Conservation (phyloP, 2,329 filamentous ascomycete genomes). For the Peltaster fructicola region DNA sequence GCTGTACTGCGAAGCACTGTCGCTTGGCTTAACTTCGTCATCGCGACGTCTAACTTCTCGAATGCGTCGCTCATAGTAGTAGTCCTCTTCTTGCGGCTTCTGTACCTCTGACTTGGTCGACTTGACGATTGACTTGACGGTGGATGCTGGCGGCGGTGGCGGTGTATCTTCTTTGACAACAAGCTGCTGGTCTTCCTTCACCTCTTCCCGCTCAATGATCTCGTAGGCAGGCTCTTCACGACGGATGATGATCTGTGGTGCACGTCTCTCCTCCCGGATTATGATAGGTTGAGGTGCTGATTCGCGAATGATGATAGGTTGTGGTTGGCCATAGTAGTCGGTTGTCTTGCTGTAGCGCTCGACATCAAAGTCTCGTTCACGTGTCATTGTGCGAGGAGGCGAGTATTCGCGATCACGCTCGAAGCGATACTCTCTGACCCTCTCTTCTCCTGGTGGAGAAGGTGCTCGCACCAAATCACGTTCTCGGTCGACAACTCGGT, state of each 20-base stretch:
- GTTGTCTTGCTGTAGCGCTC: constrained; percentile 35
- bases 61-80: constrained; percentile 42
- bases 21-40: constrained; percentile 30
- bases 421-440: constrained; percentile 34
- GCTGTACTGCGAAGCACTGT: constrained; percentile 37
- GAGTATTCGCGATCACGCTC: constrained; percentile 33
- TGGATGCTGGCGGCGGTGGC: constrained; percentile 18
- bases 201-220: constrained; percentile 39
- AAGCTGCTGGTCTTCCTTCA: constrained; percentile 28
- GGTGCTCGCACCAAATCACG: constrained; percentile 14
- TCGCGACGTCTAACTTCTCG: constrained; percentile 35
- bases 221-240: constrained; percentile 41
- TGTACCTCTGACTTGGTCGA: constrained; percentile 9
- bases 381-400: constrained; percentile 21
- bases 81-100: constrained; percentile 34
- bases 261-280: constrained; percentile 32
- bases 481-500: constrained; percentile 21
- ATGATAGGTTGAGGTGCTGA: constrained; percentile 26
- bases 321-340: constrained; percentile 32
- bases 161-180: constrained; percentile 24
- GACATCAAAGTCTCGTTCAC: constrained; percentile 26
- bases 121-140: constrained; percentile 3
- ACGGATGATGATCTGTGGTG: constrained; percentile 28
- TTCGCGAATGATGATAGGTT: constrained; percentile 34
- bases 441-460: constrained; percentile 27